Conservation (phyloP, 371 early-diverging fungal species). For the Cokeromyces recurvatus region DNA sequence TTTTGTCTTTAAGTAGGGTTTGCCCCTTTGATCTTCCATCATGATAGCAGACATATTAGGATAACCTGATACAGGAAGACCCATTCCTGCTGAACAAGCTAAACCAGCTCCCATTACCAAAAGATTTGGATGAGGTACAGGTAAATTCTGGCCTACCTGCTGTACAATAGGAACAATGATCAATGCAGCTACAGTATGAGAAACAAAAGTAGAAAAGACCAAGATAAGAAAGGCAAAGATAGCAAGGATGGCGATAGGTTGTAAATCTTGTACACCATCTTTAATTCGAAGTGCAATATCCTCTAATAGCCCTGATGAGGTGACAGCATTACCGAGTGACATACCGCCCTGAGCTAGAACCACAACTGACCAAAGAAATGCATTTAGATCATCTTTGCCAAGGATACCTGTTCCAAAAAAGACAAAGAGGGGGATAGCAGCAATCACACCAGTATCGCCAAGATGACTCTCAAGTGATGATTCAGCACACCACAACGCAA, state of each 20-base stretch:
- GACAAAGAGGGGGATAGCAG: conserved; percentile 83
- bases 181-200: conserved; percentile 87
- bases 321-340: conserved; percentile 84
- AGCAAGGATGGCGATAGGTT: conserved; percentile 58
- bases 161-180: conserved; percentile 76
- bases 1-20: conserved; percentile 70
- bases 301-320: conserved; percentile 72
- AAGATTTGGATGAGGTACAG: conserved; percentile 80
- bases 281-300: conserved; percentile 71
- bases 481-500: conserved; percentile 85
- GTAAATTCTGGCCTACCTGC: conserved; percentile 61
- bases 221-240: conserved; percentile 62
- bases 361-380: conserved; percentile 86
- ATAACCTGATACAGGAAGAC: conserved; percentile 84
- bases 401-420: conserved; percentile 86
- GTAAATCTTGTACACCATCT: conserved; percentile 50
- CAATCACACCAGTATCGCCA: conserved; percentile 91
- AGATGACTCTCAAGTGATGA: conserved; percentile 58
- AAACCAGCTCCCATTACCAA: conserved; percentile 72
- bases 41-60: conserved; percentile 95
- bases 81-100: conserved; percentile 38
- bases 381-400: conserved; percentile 92
- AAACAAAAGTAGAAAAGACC: conserved; percentile 84
- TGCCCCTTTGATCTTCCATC: conserved; percentile 84
- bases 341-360: conserved; percentile 93